Evolutionary conservation across 2,329 filamentous ascomycete genomes (phyloP), one percentile per base, ranked within the genome.

Genomic region (Fusarium oligoseptatum): DNA sequence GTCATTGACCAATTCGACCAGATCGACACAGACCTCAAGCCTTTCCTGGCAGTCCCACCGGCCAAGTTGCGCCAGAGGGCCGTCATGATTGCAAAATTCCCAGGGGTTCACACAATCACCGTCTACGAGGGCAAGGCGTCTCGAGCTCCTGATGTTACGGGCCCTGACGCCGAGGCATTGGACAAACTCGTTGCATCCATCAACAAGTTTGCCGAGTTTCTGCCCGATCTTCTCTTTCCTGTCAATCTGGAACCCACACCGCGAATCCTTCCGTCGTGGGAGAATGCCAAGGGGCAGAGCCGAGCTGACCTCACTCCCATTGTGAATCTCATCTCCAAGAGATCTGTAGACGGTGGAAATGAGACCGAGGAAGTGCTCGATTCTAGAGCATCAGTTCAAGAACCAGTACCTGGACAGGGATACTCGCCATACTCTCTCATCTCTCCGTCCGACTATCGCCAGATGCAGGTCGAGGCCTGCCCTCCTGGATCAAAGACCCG

Each of bases 221-320:
- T 98, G 15, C 94, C 94, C 1, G 90, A 95, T 72, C 95, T 98
- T 93, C 91, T 95, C 72, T 83, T 98, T 22, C 93, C 94, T 0
- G 93, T 98, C 84, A 98, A 97, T 79, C 87, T 94, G 22, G 89
- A 93, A 20, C 67, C 74, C 11, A 72, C 77, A 9, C 83, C 83
- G 17, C 80, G 83, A 6, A 75, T 84, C n/a, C 73, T 84, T 6
- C 82, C 83, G 2, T 91, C 93, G 0, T 91, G 92, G 84, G 91
- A 94, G 66, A 90, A 93, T 67, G 85, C 75, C 17, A 76, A 78
- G 45, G 70, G 72, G 6, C 67, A 75, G 32, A 70, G 36, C n/a
- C 66, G 73, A 48, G 76, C 70, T 48, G 77, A 80, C 37, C 55
- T 82, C 17, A 73, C 79, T 9, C 78, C 77, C 1, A 75, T 82